Evolutionary conservation across 1,139 yeast genomes (phyloP).

Genomic region (Zhuliangozyma blackwelliae): DNA sequence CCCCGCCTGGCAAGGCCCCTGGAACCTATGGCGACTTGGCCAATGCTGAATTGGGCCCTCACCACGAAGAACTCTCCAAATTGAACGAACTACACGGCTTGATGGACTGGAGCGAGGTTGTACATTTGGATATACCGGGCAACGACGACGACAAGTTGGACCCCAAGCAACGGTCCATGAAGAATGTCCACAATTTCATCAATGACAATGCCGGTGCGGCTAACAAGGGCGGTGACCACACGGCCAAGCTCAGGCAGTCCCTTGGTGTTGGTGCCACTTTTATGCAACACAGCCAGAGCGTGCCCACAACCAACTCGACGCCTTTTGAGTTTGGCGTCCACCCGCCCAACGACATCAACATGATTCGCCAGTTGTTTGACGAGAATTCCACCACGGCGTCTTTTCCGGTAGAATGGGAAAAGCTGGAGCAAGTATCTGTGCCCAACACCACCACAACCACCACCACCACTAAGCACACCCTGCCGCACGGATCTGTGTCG

Average conservation of each 20-base stretch:
- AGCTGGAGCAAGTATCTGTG: not conserved
- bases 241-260: conserved; percentile 14
- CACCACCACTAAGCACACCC: not conserved
- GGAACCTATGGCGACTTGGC: conserved; percentile 66
- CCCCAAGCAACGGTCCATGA: conserved; percentile 11
- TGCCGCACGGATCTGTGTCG: conserved; percentile 3
- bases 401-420: conserved; percentile 4
- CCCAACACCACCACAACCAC: no score
- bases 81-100: conserved; percentile 20
- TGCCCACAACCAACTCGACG: conserved; percentile 21
- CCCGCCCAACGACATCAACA: conserved; percentile 19
- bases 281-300: conserved; percentile 8
- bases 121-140: conserved; percentile 23
- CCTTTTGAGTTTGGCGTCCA: conserved; percentile 34
- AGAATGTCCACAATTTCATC: conserved; percentile 13
- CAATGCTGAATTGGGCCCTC: conserved; percentile 62
- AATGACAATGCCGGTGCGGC: conserved; percentile 15
- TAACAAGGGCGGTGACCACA: conserved; percentile 32
- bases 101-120: conserved; percentile 36
- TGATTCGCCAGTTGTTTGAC: conserved; percentile 8
- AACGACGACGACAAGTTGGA: conserved; percentile 4
- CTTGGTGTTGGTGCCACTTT: conserved; percentile 2
- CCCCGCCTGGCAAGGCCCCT: conserved; percentile 15
- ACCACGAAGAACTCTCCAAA: conserved; percentile 17
- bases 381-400: conserved; percentile 2